A percentile compares a stretch with the other conserved stretches of the same genome.
phyloP scores from a whole-genome alignment of 345 rosid genomes.

The Citrus cavaleriei region DNA sequence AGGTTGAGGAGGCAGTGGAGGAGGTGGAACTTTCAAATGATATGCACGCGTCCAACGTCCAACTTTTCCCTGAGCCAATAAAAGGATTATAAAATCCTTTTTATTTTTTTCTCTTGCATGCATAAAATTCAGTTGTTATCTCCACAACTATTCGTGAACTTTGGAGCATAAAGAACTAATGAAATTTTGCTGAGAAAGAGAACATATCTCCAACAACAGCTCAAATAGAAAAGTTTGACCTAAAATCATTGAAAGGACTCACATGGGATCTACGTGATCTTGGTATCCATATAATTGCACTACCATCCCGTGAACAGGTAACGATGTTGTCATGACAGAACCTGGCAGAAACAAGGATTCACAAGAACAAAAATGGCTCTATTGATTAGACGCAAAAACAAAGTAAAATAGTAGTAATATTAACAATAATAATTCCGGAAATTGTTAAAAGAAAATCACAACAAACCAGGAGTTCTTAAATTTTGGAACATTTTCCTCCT shows the following conservation, averaged over 20 bases:
- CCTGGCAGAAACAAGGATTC: slow-evolving; percentile 41
- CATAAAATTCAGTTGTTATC: neutral
- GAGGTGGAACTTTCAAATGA: slow-evolving; percentile 99
- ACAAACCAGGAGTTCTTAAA: slow-evolving; percentile 88
- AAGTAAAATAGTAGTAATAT: neutral
- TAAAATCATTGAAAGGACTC: slow-evolving; percentile 25
- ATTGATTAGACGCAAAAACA: slow-evolving; percentile 4
- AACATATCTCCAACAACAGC: slow-evolving; percentile 3
- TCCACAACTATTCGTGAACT: slow-evolving; percentile 1
- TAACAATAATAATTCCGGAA: slow-evolving; percentile 11
- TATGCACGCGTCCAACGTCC: slow-evolving; percentile 91
- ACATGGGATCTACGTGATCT: slow-evolving; percentile 88
- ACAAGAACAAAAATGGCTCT: slow-evolving; percentile 1
- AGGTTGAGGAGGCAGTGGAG: slow-evolving; percentile 97
- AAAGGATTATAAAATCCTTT: neutral
- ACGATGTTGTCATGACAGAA: slow-evolving; percentile 94
- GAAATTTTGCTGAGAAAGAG: neutral
- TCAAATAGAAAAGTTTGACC: neutral
- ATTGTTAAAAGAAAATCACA: slow-evolving; percentile 3
- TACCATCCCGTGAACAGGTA: slow-evolving; percentile 99
- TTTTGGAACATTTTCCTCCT: slow-evolving; percentile 88
- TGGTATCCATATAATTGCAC: slow-evolving; percentile 98
- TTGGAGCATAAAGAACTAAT: neutral
- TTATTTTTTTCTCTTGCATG: neutral
- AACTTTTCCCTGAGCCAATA: slow-evolving; percentile 61